phyloP scores from a whole-genome alignment of 2,329 filamentous ascomycete genomes.

The Phoma sp. region DNA sequence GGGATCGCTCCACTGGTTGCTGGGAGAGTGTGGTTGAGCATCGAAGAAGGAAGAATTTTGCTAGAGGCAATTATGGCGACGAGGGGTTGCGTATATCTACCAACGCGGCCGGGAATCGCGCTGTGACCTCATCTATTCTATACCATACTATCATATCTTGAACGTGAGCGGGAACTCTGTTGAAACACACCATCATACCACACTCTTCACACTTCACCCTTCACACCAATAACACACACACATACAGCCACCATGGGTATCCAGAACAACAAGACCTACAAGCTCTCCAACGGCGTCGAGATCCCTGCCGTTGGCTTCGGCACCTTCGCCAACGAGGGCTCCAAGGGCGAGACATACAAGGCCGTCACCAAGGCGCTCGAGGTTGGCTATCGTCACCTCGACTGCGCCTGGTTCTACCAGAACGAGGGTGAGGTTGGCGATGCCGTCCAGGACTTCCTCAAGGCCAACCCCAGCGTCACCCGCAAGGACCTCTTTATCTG shows the following conservation, averaged over 20 bases:
- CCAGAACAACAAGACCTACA: conserved; percentile 54
- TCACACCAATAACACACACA: background rate
- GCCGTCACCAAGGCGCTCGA: conserved; percentile 67
- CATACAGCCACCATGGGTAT: conserved; percentile 31
- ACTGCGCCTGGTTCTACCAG: conserved; percentile 73
- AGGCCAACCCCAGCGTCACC: conserved; percentile 60
- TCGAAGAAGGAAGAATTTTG: conserved; percentile 26
- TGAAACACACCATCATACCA: background rate
- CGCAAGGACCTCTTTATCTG: conserved; percentile 72
- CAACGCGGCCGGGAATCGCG: conserved; percentile 14
- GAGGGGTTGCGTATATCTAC: conserved; percentile 23
- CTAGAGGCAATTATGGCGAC: conserved; percentile 18
- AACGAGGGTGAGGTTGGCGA: conserved; percentile 75
- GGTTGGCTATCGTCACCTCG: conserved; percentile 68
- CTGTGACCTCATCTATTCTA: conserved; percentile 9
- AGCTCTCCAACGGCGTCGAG: conserved; percentile 63
- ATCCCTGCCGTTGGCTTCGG: conserved; percentile 76
- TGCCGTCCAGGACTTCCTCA: conserved; percentile 66
- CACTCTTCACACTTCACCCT: background rate
- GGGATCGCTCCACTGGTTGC: conserved; percentile 23
- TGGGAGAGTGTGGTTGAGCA: conserved; percentile 15
- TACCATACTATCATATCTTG: conserved; percentile 7
- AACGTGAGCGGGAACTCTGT: conserved; percentile 17
- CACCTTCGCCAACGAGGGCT: conserved; percentile 73
- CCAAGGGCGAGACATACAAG: conserved; percentile 59